Conservation (phyloP, 805 yeast species). For the Yamadazyma scolyti region DNA sequence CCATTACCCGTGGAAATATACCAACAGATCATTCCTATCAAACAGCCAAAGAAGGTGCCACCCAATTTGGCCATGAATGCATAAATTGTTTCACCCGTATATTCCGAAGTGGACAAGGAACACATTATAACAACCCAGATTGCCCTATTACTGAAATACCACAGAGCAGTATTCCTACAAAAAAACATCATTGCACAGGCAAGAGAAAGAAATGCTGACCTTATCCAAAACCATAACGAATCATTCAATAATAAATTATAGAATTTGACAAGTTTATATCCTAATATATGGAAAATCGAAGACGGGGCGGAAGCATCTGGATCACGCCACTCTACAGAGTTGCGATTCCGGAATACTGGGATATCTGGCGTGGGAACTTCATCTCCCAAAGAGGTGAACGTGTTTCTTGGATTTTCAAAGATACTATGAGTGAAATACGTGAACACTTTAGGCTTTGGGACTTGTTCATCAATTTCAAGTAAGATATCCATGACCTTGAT, state of each 20-base stretch:
- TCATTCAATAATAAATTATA: constrained; percentile 17
- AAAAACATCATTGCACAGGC: constrained; percentile 24
- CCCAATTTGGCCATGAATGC: constrained; percentile 19
- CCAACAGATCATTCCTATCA: constrained; percentile 30
- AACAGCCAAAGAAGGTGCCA: constrained; percentile 24
- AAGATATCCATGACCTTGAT: constrained; percentile 7
- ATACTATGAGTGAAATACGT: constrained; percentile 9
- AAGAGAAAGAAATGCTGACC: constrained; percentile 19
- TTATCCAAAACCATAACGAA: constrained; percentile 27
- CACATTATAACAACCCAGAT: constrained; percentile 32
- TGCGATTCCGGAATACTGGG: constrained; percentile 5
- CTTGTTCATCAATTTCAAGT: constrained; percentile 6
- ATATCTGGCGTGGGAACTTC: constrained; percentile 9
- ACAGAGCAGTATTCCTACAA: constrained; percentile 22
- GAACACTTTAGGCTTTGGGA: constrained; percentile 8
- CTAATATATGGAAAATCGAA: constrained; percentile 17
- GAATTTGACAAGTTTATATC: constrained; percentile 13
- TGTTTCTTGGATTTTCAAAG: constrained; percentile 7
- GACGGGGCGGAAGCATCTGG: constrained; percentile 27
- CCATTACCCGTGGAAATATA: constrained; percentile 31
- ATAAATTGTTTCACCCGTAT: constrained; percentile 28
- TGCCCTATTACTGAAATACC: constrained; percentile 22
- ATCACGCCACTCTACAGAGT: constrained; percentile 16
- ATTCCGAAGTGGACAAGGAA: constrained; percentile 25
- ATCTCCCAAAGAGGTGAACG: constrained; percentile 3